A percentile compares a stretch with the other conserved stretches of the same genome.
These are phyloP conservation scores for Ceratocystis lukuohia DNA, from an alignment of 2,329 filamentous ascomycete genomes.

Conservation along the genomic window DNA sequence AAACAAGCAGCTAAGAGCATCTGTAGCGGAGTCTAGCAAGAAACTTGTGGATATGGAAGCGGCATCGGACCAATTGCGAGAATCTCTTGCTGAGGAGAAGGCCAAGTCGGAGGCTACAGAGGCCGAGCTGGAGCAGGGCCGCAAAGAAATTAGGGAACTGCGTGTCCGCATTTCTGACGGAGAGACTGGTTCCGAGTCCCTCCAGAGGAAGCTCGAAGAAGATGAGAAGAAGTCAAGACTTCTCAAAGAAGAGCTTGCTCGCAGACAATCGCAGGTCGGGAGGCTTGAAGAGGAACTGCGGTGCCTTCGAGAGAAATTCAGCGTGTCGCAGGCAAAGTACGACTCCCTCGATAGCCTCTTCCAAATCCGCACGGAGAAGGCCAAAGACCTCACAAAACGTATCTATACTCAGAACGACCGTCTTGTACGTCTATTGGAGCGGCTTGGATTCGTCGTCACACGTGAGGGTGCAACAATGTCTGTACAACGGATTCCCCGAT, in stretches of 20 bases:
- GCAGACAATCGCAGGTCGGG: conserved; percentile 61
- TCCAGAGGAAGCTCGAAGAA: conserved; percentile 61
- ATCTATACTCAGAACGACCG: conserved; percentile 76
- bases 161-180: conserved; percentile 64
- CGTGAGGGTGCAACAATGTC: conserved; percentile 59
- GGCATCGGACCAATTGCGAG: conserved; percentile 38
- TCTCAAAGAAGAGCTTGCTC: conserved; percentile 57
- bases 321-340: conserved; percentile 40
- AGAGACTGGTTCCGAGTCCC: conserved; percentile 66
- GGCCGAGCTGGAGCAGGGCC: conserved; percentile 47
- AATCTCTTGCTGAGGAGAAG: conserved; percentile 40
- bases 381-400: conserved; percentile 72
- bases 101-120: conserved; percentile 43
- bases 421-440: conserved; percentile 68
- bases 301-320: conserved; percentile 51
- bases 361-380: conserved; percentile 55
- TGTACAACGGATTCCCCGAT: conserved; percentile 56
- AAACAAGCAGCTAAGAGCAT: conserved; percentile 41
- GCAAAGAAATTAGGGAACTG: conserved; percentile 54
- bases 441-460: conserved; percentile 70
- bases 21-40: conserved; percentile 34
- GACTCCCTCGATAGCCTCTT: conserved; percentile 43
- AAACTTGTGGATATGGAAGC: conserved; percentile 40
- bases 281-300: conserved; percentile 63
- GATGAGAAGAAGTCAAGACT: conserved; percentile 58